Base-by-base conservation (phyloP, 371 early-diverging fungal genomes). In the Entomophthora muscae region DNA sequence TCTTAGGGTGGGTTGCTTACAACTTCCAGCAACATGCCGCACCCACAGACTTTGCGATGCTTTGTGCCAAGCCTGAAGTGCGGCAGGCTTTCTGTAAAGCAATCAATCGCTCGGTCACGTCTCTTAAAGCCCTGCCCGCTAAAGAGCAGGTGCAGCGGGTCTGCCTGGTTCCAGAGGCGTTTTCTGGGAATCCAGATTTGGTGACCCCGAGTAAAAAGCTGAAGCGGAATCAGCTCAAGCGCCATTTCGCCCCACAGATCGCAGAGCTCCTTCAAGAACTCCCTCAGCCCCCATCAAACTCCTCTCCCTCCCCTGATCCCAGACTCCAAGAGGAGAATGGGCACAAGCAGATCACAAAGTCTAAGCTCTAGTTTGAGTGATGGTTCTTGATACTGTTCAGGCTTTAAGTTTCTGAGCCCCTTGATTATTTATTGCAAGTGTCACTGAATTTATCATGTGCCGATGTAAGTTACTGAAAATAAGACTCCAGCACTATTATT, bases 1-100 rank as follows among this genome's bases (percentile, higher is more conserved):
- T 80, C 61, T 61, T 69, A 12, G 67, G 67, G 13, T 74, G 78
- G 67, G 72, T 42, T 32, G 42, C 33, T 24, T 61, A 61, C 42
- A 26, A 61, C 13, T 61, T 61, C 17, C 12, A 61, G 27, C 31
- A 32, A 22, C 33, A 21, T 51, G 31, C 42, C 31, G 26, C 42
- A 2, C 23, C 26, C 26, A 12, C 31, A 21, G 61, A 61, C 26
- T 24, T 61, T 1, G 27, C 7, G 33, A 26, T 24, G n/a, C 26
- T 61, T 7, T 61, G 61, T 30, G 28, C 13, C 13, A 32, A 61
- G 26, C 29, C 29, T 26, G 58, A 57, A 29, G 58, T 57, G 22
- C 26, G 26, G 29, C 22, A 17, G 29, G 31, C 26, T 21, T 57
- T 57, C 32, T 29, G 26, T 21, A 31, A 12, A 17, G 31, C 58